Evolutionary conservation across 345 rosid genomes (phyloP).

Genomic region (Trapa bicornis): DNA sequence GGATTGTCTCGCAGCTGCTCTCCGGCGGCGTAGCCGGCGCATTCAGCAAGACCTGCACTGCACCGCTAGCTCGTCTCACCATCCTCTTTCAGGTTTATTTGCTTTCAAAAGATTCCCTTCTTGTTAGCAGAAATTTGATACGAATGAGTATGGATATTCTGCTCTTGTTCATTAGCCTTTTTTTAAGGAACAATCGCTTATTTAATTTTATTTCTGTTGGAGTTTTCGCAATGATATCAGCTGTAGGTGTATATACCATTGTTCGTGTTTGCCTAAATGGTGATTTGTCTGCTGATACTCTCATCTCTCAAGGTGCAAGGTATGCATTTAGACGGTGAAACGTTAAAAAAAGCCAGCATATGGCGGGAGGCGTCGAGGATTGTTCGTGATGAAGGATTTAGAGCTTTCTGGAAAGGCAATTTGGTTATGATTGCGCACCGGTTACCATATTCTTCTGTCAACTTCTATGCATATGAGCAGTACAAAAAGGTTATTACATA

Average conservation of each 20-base stretch:
- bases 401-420: conserved; percentile 96
- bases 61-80: conserved; percentile 91
- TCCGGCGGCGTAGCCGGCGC: conserved; percentile 98
- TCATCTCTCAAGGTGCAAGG: conserved; percentile 60
- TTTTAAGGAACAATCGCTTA: background rate
- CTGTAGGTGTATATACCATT: background rate
- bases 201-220: background rate
- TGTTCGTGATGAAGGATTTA: conserved; percentile 75
- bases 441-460: conserved; percentile 81
- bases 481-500: conserved; percentile 48
- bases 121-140: too few relatives aligned
- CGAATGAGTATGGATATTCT: background rate
- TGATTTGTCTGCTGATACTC: background rate
- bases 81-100: conserved; percentile 77
- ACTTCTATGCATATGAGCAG: conserved; percentile 78
- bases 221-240: background rate
- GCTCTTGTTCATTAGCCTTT: too few relatives aligned
- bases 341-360: conserved; percentile 60
- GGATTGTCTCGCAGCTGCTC: conserved; percentile 61
- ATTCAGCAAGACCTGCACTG: conserved; percentile 91
- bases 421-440: conserved; percentile 89
- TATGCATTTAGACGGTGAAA: conserved; percentile 61
- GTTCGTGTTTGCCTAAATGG: too few relatives aligned
- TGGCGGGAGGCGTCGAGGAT: conserved; percentile 78
- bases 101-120: background rate